These are phyloP conservation scores for Rhizopus sp. DNA, from an alignment of 371 early-diverging fungal genomes.

Conservation along the genomic window DNA sequence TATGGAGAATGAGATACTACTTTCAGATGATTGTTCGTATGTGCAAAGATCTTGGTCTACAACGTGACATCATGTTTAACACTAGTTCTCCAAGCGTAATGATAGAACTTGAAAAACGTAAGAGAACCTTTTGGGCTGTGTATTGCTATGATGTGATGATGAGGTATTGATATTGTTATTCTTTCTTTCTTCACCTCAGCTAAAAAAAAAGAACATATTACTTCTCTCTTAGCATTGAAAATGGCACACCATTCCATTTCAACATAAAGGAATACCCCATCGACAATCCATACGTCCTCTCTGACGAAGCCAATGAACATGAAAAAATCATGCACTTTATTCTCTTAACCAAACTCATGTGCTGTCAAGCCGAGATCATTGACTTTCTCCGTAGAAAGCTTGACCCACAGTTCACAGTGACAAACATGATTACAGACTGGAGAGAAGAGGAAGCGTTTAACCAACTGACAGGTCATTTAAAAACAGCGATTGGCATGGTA, in stretches of 20 bases:
- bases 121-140: constrained; percentile 33
- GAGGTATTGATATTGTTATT: constrained; percentile 20
- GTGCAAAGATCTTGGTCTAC: constrained; percentile 31
- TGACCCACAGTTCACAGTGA: neutral
- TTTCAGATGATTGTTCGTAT: constrained; percentile 31
- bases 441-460: constrained; percentile 11
- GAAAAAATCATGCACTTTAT: constrained; percentile 28
- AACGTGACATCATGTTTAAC: constrained; percentile 8
- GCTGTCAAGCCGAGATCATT: constrained; percentile 21
- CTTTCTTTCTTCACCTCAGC: neutral
- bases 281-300: constrained; percentile 21
- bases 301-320: constrained; percentile 22
- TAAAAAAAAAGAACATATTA: neutral
- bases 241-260: constrained; percentile 24
- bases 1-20: constrained; percentile 30
- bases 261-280: constrained; percentile 3
- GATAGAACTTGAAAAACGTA: constrained; percentile 25
- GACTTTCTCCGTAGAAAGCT: constrained; percentile 15
- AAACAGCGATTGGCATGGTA: constrained; percentile 7
- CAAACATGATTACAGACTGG: neutral
- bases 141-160: constrained; percentile 39
- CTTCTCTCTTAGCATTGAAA: constrained; percentile 22
- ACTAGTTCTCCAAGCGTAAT: neutral
- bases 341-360: constrained; percentile 16
- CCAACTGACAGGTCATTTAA: constrained; percentile 5